Evolutionary conservation across 1,284 basidiomycete species (phyloP).

Genomic region (Leccinum variabile): DNA sequence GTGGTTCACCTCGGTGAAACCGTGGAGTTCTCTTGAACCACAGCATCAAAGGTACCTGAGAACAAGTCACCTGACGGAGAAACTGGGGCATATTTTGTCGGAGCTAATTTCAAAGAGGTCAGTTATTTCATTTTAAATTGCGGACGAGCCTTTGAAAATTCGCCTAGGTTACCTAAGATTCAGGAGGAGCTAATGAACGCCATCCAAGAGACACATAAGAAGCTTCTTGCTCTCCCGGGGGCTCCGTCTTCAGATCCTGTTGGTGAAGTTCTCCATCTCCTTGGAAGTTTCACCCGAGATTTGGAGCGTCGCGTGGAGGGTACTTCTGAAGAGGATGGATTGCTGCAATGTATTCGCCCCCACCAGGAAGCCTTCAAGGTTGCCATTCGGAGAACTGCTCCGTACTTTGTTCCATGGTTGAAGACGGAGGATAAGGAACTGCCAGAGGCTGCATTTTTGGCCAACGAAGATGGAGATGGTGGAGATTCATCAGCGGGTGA

Average conservation of each 20-base stretch:
- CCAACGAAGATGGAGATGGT: conserved; percentile 37
- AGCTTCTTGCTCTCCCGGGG: conserved; percentile 49
- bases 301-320: conserved; percentile 52
- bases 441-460: conserved; percentile 39
- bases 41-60: conserved; percentile 53
- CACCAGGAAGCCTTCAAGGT: conserved; percentile 47
- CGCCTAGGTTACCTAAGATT: conserved; percentile 61
- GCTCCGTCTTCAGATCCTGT: conserved; percentile 55
- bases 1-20: conserved; percentile 60
- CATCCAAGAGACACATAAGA: conserved; percentile 39
- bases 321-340: conserved; percentile 46
- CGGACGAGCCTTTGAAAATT: background rate
- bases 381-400: conserved; percentile 53
- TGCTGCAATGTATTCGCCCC: conserved; percentile 55
- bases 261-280: conserved; percentile 50
- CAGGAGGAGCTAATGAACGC: conserved; percentile 49
- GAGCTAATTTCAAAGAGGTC: conserved; percentile 59
- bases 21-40: conserved; percentile 56
- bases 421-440: conserved; percentile 9
- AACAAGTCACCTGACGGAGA: conserved; percentile 53
- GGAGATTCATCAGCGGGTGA: conserved; percentile 24
- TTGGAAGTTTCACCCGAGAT: conserved; percentile 48
- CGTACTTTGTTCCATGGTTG: conserved; percentile 44
- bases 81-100: conserved; percentile 55
- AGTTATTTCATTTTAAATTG: conserved; percentile 6